Percentiles rank a stretch among this genome's conserved stretches.
Evolutionary conservation across 192 early-diverging fungal species (phyloP).

Genomic region (Thamnidium elegans): DNA sequence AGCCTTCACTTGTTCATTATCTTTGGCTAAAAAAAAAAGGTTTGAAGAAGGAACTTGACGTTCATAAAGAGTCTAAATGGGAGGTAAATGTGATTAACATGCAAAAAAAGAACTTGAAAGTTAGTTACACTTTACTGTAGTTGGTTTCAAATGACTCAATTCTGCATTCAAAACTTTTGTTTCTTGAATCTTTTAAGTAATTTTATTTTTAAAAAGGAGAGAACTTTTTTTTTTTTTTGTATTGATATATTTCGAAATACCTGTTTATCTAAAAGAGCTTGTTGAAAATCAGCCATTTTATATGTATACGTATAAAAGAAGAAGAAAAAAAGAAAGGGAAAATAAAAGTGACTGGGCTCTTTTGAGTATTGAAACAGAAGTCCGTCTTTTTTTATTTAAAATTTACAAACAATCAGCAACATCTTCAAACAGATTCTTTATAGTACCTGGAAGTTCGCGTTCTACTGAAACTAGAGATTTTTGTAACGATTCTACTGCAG

Average conservation of each 20-base stretch:
- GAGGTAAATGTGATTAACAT: neutral
- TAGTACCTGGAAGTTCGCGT: conserved; percentile 41
- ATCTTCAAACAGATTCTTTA: conserved; percentile 39
- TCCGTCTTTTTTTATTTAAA: neutral
- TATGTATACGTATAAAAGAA: too few relatives aligned
- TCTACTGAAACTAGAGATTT: conserved; percentile 41
- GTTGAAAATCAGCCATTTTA: too few relatives aligned
- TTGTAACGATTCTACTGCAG: conserved; percentile 39
- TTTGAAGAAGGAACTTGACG: conserved; percentile 23
- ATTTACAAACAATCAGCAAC: neutral
- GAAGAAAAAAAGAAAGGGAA: neutral
- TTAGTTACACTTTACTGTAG: conserved; percentile 10
- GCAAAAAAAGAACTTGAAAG: neutral
- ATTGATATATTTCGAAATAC: too few relatives aligned
- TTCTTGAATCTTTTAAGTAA: conserved; percentile 3
- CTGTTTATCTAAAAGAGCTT: too few relatives aligned
- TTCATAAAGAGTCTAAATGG: conserved; percentile 14
- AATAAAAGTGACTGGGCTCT: neutral
- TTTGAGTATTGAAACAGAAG: neutral
- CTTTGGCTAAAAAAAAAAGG: conserved; percentile 17
- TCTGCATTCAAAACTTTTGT: conserved; percentile 10
- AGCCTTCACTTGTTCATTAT: conserved; percentile 14
- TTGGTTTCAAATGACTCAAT: conserved; percentile 6
- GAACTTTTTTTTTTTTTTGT: too few relatives aligned
- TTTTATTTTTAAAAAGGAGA: too few relatives aligned